Percentiles rank a stretch among this genome's conserved stretches.
Evolutionary conservation across 345 rosid genomes (phyloP).

Genomic region (Leavenworthia alabamica): DNA sequence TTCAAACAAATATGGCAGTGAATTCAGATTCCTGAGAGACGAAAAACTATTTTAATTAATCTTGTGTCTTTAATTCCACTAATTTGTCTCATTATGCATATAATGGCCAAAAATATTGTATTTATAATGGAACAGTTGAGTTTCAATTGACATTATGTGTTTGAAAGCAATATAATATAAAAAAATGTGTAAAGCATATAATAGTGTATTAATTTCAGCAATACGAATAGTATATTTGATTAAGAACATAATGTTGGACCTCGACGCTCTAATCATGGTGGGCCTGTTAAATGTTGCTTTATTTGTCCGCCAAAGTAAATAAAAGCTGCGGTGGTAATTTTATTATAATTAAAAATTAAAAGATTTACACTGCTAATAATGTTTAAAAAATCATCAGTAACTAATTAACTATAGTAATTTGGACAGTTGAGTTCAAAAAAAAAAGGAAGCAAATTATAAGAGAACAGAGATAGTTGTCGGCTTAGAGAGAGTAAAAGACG

Average conservation of each 20-base stretch:
- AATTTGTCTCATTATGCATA: neutral
- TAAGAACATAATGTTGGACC: constrained; percentile 20
- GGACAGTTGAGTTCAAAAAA: neutral
- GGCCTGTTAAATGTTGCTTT: constrained; percentile 32
- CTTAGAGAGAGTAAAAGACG: neutral
- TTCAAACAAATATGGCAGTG: neutral
- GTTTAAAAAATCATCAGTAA: neutral
- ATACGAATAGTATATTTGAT: constrained; percentile 18
- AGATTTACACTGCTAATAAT: constrained; percentile 21
- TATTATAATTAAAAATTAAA: neutral
- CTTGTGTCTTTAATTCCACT: neutral
- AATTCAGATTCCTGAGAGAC: neutral
- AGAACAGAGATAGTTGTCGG: constrained; percentile 29
- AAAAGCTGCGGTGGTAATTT: constrained; percentile 32
- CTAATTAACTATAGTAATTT: no score
- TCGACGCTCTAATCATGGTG: constrained; percentile 34
- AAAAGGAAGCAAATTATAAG: constrained; percentile 18
- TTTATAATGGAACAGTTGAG: constrained; percentile 26
- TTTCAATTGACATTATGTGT: constrained; percentile 14
- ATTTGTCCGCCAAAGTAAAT: constrained; percentile 34
- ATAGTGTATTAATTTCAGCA: constrained; percentile 23
- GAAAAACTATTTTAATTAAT: neutral
- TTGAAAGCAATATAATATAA: constrained; percentile 30
- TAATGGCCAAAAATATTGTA: constrained; percentile 7
- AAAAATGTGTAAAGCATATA: neutral